A percentile compares a stretch with the other conserved stretches of the same genome.
phyloP scores from a whole-genome alignment of 2,329 filamentous ascomycete species.

The Fusarium sp. region DNA sequence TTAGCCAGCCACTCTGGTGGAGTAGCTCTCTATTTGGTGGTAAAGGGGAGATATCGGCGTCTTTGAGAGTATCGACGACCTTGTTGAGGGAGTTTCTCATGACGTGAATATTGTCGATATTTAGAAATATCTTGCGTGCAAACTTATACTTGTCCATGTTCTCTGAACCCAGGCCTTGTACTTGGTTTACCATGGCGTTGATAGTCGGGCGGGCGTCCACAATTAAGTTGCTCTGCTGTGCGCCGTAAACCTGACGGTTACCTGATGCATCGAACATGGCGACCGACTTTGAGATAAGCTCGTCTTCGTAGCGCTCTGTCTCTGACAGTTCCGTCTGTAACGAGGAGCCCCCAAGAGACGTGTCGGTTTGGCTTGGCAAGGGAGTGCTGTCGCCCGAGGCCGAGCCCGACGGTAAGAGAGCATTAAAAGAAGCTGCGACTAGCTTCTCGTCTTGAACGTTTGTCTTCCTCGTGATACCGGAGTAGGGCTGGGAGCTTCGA shows the following conservation, averaged over 20 bases:
- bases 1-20: slow-evolving; percentile 87
- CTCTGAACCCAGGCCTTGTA: slow-evolving; percentile 90
- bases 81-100: slow-evolving; percentile 92
- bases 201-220: slow-evolving; percentile 94
- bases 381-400: slow-evolving; percentile 50
- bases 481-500: slow-evolving; percentile 88
- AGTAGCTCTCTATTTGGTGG: slow-evolving; percentile 84
- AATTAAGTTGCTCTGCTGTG: slow-evolving; percentile 92
- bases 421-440: slow-evolving; percentile 85
- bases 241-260: slow-evolving; percentile 80
- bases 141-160: slow-evolving; percentile 98
- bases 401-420: slow-evolving; percentile 47
- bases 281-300: slow-evolving; percentile 60
- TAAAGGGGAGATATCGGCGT: slow-evolving; percentile 85
- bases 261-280: slow-evolving; percentile 64
- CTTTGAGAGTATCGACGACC: slow-evolving; percentile 89
- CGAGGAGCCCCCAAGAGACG: slow-evolving; percentile 47
- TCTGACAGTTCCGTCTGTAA: slow-evolving; percentile 64
- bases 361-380: slow-evolving; percentile 60
- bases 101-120: slow-evolving; percentile 98
- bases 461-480: slow-evolving; percentile 85
- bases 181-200: slow-evolving; percentile 94
- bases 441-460: slow-evolving; percentile 97
- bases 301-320: slow-evolving; percentile 73
- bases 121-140: slow-evolving; percentile 88